Conservation (phyloP, 345 rosid genomes). For the Lumnitzera racemosa region DNA sequence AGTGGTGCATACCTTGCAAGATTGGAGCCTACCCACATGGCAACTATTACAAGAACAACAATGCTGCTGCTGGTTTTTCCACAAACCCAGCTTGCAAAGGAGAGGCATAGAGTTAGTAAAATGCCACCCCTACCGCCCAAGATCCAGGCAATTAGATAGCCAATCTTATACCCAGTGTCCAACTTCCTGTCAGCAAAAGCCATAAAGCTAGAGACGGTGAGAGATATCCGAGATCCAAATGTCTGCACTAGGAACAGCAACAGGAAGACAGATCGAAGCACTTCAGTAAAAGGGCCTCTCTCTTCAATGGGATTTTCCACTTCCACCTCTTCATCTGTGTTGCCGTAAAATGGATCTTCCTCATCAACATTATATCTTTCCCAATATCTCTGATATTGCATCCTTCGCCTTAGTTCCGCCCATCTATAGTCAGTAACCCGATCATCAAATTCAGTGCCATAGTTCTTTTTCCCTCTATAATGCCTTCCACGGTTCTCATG, state of each 20-base stretch:
- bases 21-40: constrained; percentile 74
- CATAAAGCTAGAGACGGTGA: constrained; percentile 47
- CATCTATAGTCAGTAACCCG: constrained; percentile 38
- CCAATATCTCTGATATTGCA: constrained; percentile 37
- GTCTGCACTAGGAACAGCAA: constrained; percentile 48
- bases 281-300: constrained; percentile 52
- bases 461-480: constrained; percentile 23
- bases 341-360: constrained; percentile 15
- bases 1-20: constrained; percentile 74
- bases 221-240: constrained; percentile 54
- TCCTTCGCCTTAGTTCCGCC: constrained; percentile 51
- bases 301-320: constrained; percentile 28
- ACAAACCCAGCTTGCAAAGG: constrained; percentile 75
- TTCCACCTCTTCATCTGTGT: constrained; percentile 30
- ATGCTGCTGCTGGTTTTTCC: constrained; percentile 87
- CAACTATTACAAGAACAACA: constrained; percentile 52
- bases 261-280: constrained; percentile 48
- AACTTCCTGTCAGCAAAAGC: constrained; percentile 64
- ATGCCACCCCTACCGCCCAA: constrained; percentile 74
- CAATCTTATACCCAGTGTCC: constrained; percentile 77
- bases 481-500: constrained; percentile 31
- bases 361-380: constrained; percentile 20
- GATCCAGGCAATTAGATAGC: constrained; percentile 69
- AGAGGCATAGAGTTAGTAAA: constrained; percentile 59
- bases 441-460: constrained; percentile 40